phyloP scores from a whole-genome alignment of 169 alveolate species.

The Prorocentrum cordatum region DNA sequence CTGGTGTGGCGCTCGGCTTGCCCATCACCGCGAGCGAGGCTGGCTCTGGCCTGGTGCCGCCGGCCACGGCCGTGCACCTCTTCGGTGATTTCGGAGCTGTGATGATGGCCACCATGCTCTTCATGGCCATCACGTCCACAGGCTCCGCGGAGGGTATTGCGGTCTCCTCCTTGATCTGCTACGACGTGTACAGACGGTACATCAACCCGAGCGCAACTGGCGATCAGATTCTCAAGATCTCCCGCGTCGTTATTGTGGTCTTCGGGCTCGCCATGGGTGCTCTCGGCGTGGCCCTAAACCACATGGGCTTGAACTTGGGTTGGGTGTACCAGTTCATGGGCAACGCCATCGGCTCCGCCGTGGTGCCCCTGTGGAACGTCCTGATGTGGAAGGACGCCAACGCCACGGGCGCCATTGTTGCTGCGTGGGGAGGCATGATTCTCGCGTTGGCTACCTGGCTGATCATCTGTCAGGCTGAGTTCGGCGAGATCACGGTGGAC shows the following conservation, averaged over 20 bases:
- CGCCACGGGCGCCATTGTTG: not conserved
- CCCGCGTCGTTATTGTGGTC: conserved; percentile 18
- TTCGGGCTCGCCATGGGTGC: conserved; percentile 33
- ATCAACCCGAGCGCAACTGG: conserved; percentile 30
- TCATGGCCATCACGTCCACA: conserved; percentile 69
- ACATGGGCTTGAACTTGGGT: conserved; percentile 46
- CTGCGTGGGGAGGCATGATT: conserved; percentile 38
- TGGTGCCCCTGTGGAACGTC: conserved; percentile 13
- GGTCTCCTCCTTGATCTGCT: conserved; percentile 42
- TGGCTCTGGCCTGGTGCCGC: conserved; percentile 27
- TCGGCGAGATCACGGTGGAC: conserved; percentile 33
- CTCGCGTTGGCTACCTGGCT: conserved; percentile 14
- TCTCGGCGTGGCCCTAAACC: conserved; percentile 22
- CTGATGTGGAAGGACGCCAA: conserved; percentile 33
- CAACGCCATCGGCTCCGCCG: conserved; percentile 43
- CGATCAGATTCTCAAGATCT: not conserved
- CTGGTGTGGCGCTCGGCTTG: conserved; percentile 5
- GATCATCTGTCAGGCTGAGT: not conserved
- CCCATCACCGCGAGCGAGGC: conserved; percentile 6
- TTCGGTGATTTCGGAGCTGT: conserved; percentile 14
- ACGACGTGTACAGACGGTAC: conserved; percentile 41
- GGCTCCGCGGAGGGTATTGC: conserved; percentile 63
- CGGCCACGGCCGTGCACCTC: conserved; percentile 2
- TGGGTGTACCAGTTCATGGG: conserved; percentile 54
- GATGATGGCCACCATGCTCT: conserved; percentile 37